These are phyloP conservation scores for Flaveria sonorensis DNA, from an alignment of 129 eudicot genomes.

Conservation along the genomic window DNA sequence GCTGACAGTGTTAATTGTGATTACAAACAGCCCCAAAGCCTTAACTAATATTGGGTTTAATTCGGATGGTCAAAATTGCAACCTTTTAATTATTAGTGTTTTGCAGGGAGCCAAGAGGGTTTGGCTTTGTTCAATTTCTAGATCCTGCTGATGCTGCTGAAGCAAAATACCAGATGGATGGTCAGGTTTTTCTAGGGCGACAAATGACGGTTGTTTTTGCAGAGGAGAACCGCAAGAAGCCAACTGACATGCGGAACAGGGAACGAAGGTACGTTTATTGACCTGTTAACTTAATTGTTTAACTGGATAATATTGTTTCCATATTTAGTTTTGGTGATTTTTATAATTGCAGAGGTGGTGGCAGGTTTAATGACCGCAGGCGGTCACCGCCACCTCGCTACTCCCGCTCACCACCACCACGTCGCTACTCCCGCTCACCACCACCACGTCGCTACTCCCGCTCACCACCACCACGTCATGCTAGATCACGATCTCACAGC, in stretches of 20 bases:
- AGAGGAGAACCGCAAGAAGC: conserved; percentile 93
- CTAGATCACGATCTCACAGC: conserved; percentile 69
- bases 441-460: conserved; percentile 70
- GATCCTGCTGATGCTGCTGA: conserved; percentile 91
- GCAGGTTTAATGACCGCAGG: conserved; percentile 58
- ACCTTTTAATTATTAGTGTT: background rate
- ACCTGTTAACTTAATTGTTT: background rate
- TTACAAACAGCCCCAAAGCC: conserved; percentile 37
- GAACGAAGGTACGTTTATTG: conserved; percentile 48
- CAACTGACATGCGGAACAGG: conserved; percentile 77
- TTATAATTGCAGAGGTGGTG: conserved; percentile 43
- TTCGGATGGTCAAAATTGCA: background rate
- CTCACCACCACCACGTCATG: conserved; percentile 73
- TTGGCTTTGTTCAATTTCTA: conserved; percentile 88
- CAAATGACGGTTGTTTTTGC: conserved; percentile 92
- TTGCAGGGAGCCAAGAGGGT: conserved; percentile 79
- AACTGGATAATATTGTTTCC: background rate
- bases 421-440: conserved; percentile 70
- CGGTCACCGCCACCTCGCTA: conserved; percentile 69
- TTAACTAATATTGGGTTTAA: background rate
- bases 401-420: conserved; percentile 81
- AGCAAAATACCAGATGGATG: conserved; percentile 87
- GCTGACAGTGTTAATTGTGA: conserved; percentile 18
- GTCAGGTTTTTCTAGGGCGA: conserved; percentile 67
- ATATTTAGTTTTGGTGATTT: background rate